phyloP scores from a whole-genome alignment of 1,284 basidiomycete species.

The Austroboletus niveus region DNA sequence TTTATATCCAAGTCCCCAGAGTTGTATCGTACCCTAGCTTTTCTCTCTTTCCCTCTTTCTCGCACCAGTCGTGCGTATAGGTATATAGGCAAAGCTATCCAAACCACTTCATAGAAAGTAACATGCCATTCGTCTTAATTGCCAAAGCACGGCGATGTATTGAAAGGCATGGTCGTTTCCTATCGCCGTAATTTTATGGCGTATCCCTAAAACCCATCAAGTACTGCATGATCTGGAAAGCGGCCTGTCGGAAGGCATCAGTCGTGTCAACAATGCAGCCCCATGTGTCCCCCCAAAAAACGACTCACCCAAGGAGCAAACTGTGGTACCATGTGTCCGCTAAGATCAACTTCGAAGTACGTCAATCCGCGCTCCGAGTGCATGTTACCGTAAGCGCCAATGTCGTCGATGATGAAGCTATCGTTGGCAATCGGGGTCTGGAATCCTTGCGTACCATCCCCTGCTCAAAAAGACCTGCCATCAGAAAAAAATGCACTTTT shows the following conservation, averaged over 20 bases:
- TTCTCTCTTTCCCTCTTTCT: background rate
- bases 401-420: constrained; percentile 65
- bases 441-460: constrained; percentile 71
- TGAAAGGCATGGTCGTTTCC: background rate
- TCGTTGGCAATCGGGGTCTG: constrained; percentile 62
- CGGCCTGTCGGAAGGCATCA: constrained; percentile 40
- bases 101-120: background rate
- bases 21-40: background rate
- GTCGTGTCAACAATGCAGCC: background rate
- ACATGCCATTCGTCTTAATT: background rate
- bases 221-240: constrained; percentile 69
- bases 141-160: background rate
- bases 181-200: constrained; percentile 27
- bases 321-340: constrained; percentile 74
- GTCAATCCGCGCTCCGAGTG: constrained; percentile 68
- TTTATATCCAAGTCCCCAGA: background rate
- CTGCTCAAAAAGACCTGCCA: constrained; percentile 29
- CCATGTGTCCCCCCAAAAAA: background rate
- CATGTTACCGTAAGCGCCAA: constrained; percentile 61
- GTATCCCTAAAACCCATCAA: constrained; percentile 61
- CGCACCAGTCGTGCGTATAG: background rate
- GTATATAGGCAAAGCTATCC: background rate
- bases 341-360: constrained; percentile 61
- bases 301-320: constrained; percentile 58
- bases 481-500: constrained; percentile 3